Percentiles rank a stretch among this genome's conserved stretches.
Evolutionary conservation across 148 eudicot genomes (phyloP).

Genomic region (Cornus florida): DNA sequence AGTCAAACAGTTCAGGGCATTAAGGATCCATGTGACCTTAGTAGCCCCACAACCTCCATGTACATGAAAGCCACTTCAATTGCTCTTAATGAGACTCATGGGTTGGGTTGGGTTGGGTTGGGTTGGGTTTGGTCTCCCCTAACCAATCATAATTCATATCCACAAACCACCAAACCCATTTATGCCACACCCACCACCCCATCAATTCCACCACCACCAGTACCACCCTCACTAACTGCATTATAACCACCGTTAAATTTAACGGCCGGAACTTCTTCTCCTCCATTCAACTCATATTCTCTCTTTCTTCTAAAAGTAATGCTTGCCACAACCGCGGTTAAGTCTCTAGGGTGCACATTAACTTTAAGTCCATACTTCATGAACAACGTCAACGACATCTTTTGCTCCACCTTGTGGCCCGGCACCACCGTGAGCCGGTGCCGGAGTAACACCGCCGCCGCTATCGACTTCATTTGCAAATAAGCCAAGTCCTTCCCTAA

Average conservation of each 20-base stretch:
- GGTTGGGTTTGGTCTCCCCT: neutral
- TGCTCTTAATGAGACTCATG: too few species aligned
- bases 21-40: too few species aligned
- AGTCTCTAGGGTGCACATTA: slow-evolving; percentile 59
- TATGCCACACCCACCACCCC: slow-evolving; percentile 27
- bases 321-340: slow-evolving; percentile 28
- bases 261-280: neutral
- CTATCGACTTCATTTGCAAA: slow-evolving; percentile 87
- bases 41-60: too few species aligned
- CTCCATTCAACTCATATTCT: slow-evolving; percentile 12
- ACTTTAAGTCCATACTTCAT: slow-evolving; percentile 89
- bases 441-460: slow-evolving; percentile 73
- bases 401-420: slow-evolving; percentile 83
- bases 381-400: slow-evolving; percentile 87
- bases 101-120: neutral
- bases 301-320: neutral
- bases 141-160: neutral
- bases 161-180: slow-evolving; percentile 5
- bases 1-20: too few species aligned
- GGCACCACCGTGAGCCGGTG: slow-evolving; percentile 51
- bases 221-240: neutral
- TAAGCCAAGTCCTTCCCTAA: slow-evolving; percentile 87
- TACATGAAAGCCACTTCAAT: too few species aligned
- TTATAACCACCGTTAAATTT: neutral
- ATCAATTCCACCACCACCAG: slow-evolving; percentile 1